Evolutionary conservation across 2,329 filamentous ascomycete species (phyloP).

Genomic region (Talaromyces sp.): DNA sequence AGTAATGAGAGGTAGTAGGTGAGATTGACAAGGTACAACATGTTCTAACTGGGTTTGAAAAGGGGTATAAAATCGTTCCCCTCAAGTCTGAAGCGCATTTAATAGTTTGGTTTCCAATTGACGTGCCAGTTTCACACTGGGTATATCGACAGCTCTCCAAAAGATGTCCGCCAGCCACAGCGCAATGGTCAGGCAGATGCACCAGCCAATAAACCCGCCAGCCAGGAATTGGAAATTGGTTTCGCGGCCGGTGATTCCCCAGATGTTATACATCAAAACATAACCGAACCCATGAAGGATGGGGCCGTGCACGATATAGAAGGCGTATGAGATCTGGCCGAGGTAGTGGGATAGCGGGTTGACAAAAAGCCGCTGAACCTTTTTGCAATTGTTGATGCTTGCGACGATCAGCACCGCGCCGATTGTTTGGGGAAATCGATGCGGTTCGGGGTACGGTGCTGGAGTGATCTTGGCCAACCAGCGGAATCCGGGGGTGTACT

Average conservation of each 20-base stretch:
- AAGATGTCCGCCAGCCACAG: constrained; percentile 56
- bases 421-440: constrained; percentile 40
- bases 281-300: constrained; percentile 39
- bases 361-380: constrained; percentile 37
- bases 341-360: constrained; percentile 39
- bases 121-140: constrained; percentile 45
- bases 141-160: constrained; percentile 51
- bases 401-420: constrained; percentile 38
- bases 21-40: not conserved
- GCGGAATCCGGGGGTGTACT: constrained; percentile 37
- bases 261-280: constrained; percentile 37
- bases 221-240: constrained; percentile 33
- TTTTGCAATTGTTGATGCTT: constrained; percentile 34
- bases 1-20: not conserved
- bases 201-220: constrained; percentile 35
- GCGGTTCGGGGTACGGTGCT: constrained; percentile 34
- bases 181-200: constrained; percentile 33
- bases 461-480: constrained; percentile 36
- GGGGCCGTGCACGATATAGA: constrained; percentile 44
- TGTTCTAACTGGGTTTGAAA: not conserved
- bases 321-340: constrained; percentile 42
- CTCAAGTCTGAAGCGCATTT: constrained; percentile 11
- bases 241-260: constrained; percentile 34
- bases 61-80: not conserved
- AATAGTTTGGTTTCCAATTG: constrained; percentile 40